Conservation (phyloP, 2,329 filamentous ascomycete genomes). For the Colletotrichum lupini region DNA sequence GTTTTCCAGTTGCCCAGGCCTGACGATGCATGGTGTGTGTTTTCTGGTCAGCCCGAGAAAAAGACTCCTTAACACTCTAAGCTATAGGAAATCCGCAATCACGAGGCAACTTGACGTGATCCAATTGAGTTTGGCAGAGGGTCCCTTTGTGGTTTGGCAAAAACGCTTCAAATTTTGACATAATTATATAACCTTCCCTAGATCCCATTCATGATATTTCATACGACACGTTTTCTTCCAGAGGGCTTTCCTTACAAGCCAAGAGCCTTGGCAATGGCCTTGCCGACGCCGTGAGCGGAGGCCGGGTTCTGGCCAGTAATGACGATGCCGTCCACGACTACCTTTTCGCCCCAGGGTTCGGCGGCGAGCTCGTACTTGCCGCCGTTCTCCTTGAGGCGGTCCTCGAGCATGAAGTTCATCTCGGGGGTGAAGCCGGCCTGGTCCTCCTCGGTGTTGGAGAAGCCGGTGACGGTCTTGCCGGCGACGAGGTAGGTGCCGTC, state of each 20-base stretch:
- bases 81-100: neutral
- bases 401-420: slow-evolving; percentile 71
- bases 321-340: slow-evolving; percentile 62
- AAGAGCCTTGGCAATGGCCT: slow-evolving; percentile 61
- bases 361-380: slow-evolving; percentile 67
- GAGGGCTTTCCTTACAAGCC: slow-evolving; percentile 28
- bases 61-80: neutral
- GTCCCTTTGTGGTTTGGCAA: neutral
- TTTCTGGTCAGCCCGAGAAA: neutral
- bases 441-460: slow-evolving; percentile 68
- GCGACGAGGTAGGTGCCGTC: slow-evolving; percentile 65
- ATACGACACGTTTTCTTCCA: neutral
- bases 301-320: slow-evolving; percentile 70
- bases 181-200: slow-evolving; percentile 11
- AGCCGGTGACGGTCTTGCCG: slow-evolving; percentile 70
- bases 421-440: slow-evolving; percentile 59
- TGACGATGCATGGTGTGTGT: neutral
- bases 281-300: slow-evolving; percentile 61
- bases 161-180: neutral
- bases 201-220: slow-evolving; percentile 8
- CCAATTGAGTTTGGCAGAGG: neutral
- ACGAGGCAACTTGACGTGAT: neutral
- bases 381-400: slow-evolving; percentile 60
- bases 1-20: no score
- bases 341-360: slow-evolving; percentile 57